These are phyloP conservation scores for Amanita fuliginea DNA, from an alignment of 768 basidiomycete species.

Conservation along the genomic window DNA sequence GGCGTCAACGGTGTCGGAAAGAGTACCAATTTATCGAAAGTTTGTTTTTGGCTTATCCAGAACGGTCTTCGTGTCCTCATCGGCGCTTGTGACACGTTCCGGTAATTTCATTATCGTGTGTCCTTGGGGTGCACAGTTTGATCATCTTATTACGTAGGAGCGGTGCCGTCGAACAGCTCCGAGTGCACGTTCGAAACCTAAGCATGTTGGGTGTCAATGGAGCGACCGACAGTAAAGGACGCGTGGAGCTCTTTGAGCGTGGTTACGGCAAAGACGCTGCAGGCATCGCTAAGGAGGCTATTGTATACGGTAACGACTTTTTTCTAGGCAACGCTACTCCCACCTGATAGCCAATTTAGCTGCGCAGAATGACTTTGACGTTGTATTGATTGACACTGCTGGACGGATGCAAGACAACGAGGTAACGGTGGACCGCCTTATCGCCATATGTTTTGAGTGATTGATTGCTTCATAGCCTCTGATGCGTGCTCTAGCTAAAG, in stretches of 20 bases:
- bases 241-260: constrained; percentile 89
- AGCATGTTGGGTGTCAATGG: constrained; percentile 71
- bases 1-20: constrained; percentile 99
- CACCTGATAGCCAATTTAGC: not conserved
- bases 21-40: constrained; percentile 95
- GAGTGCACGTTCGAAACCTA: constrained; percentile 93
- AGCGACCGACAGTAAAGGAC: constrained; percentile 54
- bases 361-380: constrained; percentile 74
- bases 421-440: constrained; percentile 27
- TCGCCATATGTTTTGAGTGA: not conserved
- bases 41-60: constrained; percentile 98
- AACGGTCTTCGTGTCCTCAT: constrained; percentile 90
- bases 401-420: constrained; percentile 99
- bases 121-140: not conserved
- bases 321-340: not conserved
- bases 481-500: constrained; percentile 98
- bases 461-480: constrained; percentile 46
- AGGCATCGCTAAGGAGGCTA: constrained; percentile 93
- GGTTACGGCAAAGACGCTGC: constrained; percentile 99
- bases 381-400: constrained; percentile 95
- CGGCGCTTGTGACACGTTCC: constrained; percentile 97
- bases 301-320: constrained; percentile 56
- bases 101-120: constrained; percentile 21
- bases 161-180: constrained; percentile 95
- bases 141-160: constrained; percentile 36